Evolutionary conservation across 176 grass and related monocot species (phyloP).

Genomic region (Chloris gayana): DNA sequence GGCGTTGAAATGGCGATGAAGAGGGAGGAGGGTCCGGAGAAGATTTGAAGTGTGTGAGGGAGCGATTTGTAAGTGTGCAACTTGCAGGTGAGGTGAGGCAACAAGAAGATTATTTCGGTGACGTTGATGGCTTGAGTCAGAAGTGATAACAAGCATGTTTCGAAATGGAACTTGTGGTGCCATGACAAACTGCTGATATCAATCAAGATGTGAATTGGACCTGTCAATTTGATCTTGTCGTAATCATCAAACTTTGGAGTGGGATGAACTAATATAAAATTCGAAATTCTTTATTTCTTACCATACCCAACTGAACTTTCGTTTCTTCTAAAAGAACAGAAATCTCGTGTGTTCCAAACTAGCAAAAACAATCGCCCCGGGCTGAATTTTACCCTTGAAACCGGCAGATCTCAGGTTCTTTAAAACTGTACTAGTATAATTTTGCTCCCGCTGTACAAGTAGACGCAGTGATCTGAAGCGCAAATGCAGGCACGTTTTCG

Average conservation of each 20-base stretch:
- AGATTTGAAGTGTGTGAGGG: constrained; percentile 30
- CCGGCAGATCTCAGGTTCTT: too few species aligned
- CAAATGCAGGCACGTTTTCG: not conserved
- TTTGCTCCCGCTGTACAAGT: not conserved
- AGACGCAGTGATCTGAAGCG: not conserved
- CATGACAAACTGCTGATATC: not conserved
- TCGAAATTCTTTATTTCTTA: too few species aligned
- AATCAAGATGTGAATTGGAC: not conserved
- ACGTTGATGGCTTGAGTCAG: not conserved
- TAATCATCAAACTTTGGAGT: not conserved
- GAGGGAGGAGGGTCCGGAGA: constrained; percentile 19
- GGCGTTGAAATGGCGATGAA: constrained; percentile 46
- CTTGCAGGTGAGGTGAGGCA: constrained; percentile 23
- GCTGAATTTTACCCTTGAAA: too few species aligned
- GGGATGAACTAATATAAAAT: too few species aligned
- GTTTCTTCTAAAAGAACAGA: too few species aligned
- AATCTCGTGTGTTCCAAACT: too few species aligned
- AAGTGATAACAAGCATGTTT: not conserved
- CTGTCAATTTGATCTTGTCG: not conserved
- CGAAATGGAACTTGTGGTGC: not conserved
- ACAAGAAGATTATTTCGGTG: not conserved
- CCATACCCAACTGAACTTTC: too few species aligned
- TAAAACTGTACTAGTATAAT: too few species aligned
- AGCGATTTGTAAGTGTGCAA: constrained; percentile 40
- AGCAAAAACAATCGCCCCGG: too few species aligned